Base-by-base conservation (phyloP, 306 rosid genomes). In the Acacia melanoxylon region DNA sequence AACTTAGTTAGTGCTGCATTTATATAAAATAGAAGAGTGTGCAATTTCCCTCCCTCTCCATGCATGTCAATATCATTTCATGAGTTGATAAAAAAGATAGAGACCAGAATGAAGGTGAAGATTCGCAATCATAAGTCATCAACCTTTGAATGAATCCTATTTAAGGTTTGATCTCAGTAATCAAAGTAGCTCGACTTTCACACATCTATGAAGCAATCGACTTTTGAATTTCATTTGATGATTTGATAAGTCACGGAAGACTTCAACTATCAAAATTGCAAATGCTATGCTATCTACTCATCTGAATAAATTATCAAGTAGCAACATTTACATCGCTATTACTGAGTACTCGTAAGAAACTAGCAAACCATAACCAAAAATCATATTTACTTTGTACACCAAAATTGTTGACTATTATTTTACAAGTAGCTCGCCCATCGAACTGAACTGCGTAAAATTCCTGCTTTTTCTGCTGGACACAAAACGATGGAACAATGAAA, bases 301-400 rank as follows among this genome's bases (percentile, higher is more conserved):
- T 52, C 51, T 69, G n/a, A 20, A 45, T 59, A 68, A 56, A 44
- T 40, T 76, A 66, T 48, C 48, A 66, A 45, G 74, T 35, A 81
- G 79, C 75, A 79, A 62, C 86, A 88, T 87, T 81, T 86, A 88
- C 88, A 92, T 79, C 4, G 48, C 89, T 80, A 80, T 33, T 51
- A 44, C 83, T 81, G 77, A 80, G 46, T 71, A 82, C 77, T 42
- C 88, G 6, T 15, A 69, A 75, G 44, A 81, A 80, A 62, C 87
- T 48, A n/a, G 37, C 58, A 68, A 75, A 62, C 67, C 20, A 78
- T 82, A 69, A 81, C 87, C 65, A 80, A 27, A 59, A 56, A 78
- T 72, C 19, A 67, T 22, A 74, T 10, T 29, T 24, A 29, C 80
- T 75, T 73, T 85, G 78, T 79, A 89, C 80, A 83, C 77, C 82